These are phyloP conservation scores for Cytospora leucostoma DNA, from an alignment of 2,329 filamentous ascomycete genomes.

Conservation along the genomic window DNA sequence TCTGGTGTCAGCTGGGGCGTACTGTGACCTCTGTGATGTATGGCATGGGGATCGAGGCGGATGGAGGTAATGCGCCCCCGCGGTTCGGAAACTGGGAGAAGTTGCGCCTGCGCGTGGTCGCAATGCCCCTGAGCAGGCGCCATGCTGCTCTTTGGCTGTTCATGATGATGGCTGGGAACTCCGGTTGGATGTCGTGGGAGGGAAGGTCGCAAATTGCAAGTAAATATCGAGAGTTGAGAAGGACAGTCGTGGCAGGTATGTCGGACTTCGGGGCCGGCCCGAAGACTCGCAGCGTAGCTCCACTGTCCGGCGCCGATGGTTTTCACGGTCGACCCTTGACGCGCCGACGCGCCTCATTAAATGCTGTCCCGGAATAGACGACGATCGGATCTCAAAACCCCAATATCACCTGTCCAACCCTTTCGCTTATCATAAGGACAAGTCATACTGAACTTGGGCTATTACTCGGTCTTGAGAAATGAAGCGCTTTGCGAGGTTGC, in stretches of 20 bases:
- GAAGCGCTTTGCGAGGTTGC: conserved; percentile 7
- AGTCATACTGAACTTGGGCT: no score
- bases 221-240: neutral
- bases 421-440: neutral
- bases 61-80: conserved; percentile 32
- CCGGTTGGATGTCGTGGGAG: conserved; percentile 3
- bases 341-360: conserved; percentile 3
- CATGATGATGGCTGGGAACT: conserved; percentile 34
- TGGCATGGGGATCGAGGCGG: conserved; percentile 55
- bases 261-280: conserved; percentile 17
- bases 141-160: conserved; percentile 39
- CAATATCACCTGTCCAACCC: neutral
- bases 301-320: conserved; percentile 8
- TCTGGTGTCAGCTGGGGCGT: conserved; percentile 30
- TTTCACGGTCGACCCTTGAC: neutral
- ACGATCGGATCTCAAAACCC: neutral
- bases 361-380: neutral
- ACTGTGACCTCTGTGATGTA: conserved; percentile 60
- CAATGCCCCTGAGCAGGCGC: conserved; percentile 40
- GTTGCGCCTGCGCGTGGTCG: conserved; percentile 40
- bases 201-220: neutral
- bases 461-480: neutral
- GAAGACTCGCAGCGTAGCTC: neutral
- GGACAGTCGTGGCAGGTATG: conserved; percentile 17
- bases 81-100: conserved; percentile 47